A percentile compares a stretch with the other conserved stretches of the same genome.
These are phyloP conservation scores for Sherardia arvensis DNA, from an alignment of 257 asterid species.

Conservation along the genomic window DNA sequence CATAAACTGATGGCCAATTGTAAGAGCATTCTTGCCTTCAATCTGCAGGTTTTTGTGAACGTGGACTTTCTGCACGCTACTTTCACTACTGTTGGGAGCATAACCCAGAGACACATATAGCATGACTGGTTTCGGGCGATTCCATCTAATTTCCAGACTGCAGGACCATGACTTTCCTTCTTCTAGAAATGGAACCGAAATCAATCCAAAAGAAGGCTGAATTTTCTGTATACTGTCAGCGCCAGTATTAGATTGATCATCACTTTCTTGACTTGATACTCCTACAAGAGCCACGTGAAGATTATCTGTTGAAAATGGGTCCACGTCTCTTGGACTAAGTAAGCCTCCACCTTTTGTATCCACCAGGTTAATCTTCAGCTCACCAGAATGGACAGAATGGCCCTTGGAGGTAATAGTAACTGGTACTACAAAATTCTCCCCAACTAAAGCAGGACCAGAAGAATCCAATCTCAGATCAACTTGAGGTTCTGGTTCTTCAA, in stretches of 20 bases:
- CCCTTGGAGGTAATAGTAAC: constrained; percentile 81
- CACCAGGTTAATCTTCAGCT: constrained; percentile 86
- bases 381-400: constrained; percentile 83
- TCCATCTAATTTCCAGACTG: constrained; percentile 87
- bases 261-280: constrained; percentile 38
- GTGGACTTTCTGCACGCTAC: constrained; percentile 64
- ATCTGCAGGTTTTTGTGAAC: constrained; percentile 95
- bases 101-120: constrained; percentile 87
- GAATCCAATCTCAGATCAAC: constrained; percentile 75
- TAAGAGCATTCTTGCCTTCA: constrained; percentile 80
- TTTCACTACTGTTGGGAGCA: constrained; percentile 48
- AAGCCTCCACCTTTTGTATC: constrained; percentile 94
- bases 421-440: constrained; percentile 79
- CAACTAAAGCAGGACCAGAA: constrained; percentile 86
- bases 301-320: constrained; percentile 63
- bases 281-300: constrained; percentile 91
- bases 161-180: constrained; percentile 83
- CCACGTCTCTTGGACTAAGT: constrained; percentile 93
- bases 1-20: constrained; percentile 66
- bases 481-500: constrained; percentile 98
- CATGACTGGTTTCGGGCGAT: constrained; percentile 95
- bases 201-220: constrained; percentile 91
- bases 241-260: constrained; percentile 32
- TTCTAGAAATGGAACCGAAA: constrained; percentile 68
- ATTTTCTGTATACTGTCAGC: constrained; percentile 61